Evolutionary conservation across 148 eudicot genomes (phyloP), one percentile per base, ranked within the genome.

Genomic region (Talinum fruticosum): DNA sequence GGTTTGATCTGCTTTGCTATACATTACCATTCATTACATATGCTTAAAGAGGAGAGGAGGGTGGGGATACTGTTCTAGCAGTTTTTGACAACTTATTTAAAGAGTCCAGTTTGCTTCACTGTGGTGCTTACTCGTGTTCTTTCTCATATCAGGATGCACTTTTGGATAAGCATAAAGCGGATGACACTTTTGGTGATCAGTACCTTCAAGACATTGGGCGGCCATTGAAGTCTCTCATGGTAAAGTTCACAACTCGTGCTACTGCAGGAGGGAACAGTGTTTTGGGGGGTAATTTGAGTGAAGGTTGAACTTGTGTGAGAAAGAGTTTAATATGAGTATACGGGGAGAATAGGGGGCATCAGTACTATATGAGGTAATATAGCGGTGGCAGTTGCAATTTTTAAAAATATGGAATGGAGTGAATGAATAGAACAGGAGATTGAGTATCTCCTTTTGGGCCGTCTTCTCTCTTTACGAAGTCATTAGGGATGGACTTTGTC

Each of bases 171-270:
- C 97, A 96, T 81, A 81, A 69, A 69, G 92, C 77, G 21, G 84
- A 82, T 32, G 90, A 83, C 85, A 89, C 88, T 44, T 96, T 96
- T 66, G 86, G 88, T 23, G 91, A 83, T 68, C 83, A 81, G 68
- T 76, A 72, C 72, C 85, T 85, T 68, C 89, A 82, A 72, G 77
- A 86, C 83, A 79, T 69, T 67, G 88, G 89, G 8, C 94, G 97
- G 34, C 94, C 94, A 61, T 21, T 86, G 83, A 93, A 91, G 74
- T 89, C 99, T 76, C 88, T 96, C 81, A 64, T 88, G 89, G 99
- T 96, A 87, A 85, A 75, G 76, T 66, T 32, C 41, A 13, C 47
- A 66, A 34, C 5, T 16, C 15, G 19, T 32, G 16, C 32, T 35
- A 34, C 68, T 32, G 6, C 32, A 3, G 35, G 23, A 6, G 18